A percentile compares a stretch with the other conserved stretches of the same genome.
These are phyloP conservation scores for Colletotrichum magnum DNA, from an alignment of 2,329 filamentous ascomycete species.

Conservation along the genomic window DNA sequence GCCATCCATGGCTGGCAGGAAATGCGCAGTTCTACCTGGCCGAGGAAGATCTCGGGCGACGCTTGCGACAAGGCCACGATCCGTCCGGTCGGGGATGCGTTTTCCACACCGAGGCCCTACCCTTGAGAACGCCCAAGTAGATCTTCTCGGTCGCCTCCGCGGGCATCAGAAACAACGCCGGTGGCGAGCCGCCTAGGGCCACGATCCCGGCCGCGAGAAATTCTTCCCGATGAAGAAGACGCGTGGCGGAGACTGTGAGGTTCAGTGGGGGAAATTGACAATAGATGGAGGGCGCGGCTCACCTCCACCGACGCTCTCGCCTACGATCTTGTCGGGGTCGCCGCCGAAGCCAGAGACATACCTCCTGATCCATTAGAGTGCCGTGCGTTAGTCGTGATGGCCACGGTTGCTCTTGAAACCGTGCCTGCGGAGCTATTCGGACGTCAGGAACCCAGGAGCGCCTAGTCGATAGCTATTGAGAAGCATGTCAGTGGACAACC, in stretches of 20 bases:
- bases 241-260: constrained; percentile 2
- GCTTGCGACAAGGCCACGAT: neutral
- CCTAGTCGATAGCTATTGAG: constrained; percentile 60
- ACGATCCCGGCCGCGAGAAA: neutral
- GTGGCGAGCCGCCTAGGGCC: constrained; percentile 7
- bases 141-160: neutral
- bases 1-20: constrained; percentile 19
- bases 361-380: constrained; percentile 50
- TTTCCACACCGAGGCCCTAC: constrained; percentile 2
- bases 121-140: neutral
- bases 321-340: constrained; percentile 52
- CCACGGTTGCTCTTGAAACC: constrained; percentile 61
- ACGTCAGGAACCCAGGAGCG: constrained; percentile 62
- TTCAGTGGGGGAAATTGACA: neutral
- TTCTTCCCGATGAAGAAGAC: too few species aligned
- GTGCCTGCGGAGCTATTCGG: constrained; percentile 59
- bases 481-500: neutral
- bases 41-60: neutral
- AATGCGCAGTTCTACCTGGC: constrained; percentile 11
- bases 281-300: constrained; percentile 36
- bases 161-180: neutral
- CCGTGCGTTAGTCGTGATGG: constrained; percentile 54
- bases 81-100: neutral
- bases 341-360: constrained; percentile 53
- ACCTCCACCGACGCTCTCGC: constrained; percentile 64